phyloP scores from a whole-genome alignment of 495 filamentous ascomycete genomes.

The Penicillium atrosanguineum region DNA sequence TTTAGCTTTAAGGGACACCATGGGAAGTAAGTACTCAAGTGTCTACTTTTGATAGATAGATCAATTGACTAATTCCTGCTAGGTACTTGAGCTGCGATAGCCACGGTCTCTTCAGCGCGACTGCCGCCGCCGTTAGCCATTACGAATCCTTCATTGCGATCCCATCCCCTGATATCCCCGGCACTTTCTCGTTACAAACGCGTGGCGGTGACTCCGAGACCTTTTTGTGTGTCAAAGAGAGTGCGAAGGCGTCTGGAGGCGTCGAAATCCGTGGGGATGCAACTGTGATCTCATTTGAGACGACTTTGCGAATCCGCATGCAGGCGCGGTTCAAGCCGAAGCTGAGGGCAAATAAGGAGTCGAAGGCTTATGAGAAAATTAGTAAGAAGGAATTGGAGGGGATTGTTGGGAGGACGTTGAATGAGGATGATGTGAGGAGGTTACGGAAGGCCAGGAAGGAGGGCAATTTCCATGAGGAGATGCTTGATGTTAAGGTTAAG shows the following conservation, averaged over 20 bases:
- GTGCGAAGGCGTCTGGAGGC: constrained; percentile 40
- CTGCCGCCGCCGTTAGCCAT: constrained; percentile 71
- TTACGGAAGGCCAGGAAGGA: constrained; percentile 82
- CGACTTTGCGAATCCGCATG: constrained; percentile 83
- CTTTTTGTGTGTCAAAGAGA: constrained; percentile 53
- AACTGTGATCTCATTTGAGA: constrained; percentile 65
- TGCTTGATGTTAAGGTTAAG: constrained; percentile 88
- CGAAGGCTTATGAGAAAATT: constrained; percentile 79
- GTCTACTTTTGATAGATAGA: not conserved
- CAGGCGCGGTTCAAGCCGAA: constrained; percentile 90
- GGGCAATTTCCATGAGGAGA: constrained; percentile 81
- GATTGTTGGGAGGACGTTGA: constrained; percentile 68
- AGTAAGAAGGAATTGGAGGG: constrained; percentile 85
- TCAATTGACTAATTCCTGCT: not conserved
- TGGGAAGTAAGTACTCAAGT: constrained; percentile 59
- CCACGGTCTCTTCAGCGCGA: constrained; percentile 73
- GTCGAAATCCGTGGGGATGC: constrained; percentile 75
- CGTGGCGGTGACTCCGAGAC: constrained; percentile 43
- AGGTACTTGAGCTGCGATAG: constrained; percentile 81
- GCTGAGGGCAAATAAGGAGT: constrained; percentile 71
- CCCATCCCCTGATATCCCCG: constrained; percentile 58
- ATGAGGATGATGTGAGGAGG: constrained; percentile 80
- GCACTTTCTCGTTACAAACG: constrained; percentile 69
- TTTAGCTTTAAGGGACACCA: constrained; percentile 85
- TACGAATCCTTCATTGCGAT: constrained; percentile 80